Percentiles rank a stretch among this genome's conserved stretches.
Evolutionary conservation across 2,329 filamentous ascomycete species (phyloP).

Genomic region (Westerdykella sp.): DNA sequence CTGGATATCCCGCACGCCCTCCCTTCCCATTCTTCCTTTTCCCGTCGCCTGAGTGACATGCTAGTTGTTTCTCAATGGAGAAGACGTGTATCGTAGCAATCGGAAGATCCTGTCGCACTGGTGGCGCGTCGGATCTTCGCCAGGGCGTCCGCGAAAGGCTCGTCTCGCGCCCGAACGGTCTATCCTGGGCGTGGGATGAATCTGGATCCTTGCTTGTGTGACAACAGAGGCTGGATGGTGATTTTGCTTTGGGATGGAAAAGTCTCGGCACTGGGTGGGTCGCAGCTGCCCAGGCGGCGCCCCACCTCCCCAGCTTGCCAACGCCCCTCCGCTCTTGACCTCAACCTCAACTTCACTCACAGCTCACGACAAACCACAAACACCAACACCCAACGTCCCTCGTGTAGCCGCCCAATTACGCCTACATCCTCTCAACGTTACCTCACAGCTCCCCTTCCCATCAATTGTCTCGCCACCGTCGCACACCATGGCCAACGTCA

Average conservation of each 20-base stretch:
- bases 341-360: constrained; percentile 18
- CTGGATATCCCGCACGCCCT: too few relatives aligned
- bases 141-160: constrained; percentile 15
- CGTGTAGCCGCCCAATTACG: neutral
- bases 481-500: constrained; percentile 45
- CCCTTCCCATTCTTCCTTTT: too few relatives aligned
- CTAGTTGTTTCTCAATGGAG: neutral
- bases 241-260: constrained; percentile 3
- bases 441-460: neutral
- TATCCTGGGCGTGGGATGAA: constrained; percentile 14
- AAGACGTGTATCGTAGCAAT: neutral
- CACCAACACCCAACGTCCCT: constrained; percentile 1
- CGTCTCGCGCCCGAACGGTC: constrained; percentile 6
- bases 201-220: constrained; percentile 33
- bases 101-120: constrained; percentile 12
- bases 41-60: neutral
- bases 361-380: constrained; percentile 9
- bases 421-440: neutral
- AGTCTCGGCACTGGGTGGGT: constrained; percentile 27
- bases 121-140: constrained; percentile 23
- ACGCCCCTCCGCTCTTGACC: constrained; percentile 9
- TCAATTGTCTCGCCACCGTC: constrained; percentile 6
- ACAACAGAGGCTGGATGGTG: constrained; percentile 8
- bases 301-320: constrained; percentile 15
- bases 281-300: constrained; percentile 9